Evolutionary conservation across 106 monocot genomes (phyloP).

Genomic region (Gastrodia elata): DNA sequence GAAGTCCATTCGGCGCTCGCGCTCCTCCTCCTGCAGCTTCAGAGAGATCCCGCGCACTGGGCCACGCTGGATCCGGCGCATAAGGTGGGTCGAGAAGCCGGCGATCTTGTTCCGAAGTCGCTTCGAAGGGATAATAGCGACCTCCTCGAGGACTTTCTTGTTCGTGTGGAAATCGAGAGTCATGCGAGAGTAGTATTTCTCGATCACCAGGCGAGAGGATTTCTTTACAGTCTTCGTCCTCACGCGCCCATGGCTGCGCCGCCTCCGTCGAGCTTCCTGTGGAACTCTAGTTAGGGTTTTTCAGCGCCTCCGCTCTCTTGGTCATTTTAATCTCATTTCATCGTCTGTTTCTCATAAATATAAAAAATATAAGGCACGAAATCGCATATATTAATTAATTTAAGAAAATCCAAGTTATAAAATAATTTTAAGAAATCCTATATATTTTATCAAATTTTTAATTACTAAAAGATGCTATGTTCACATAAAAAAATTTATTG

Average conservation of each 20-base stretch:
- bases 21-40: slow-evolving; percentile 29
- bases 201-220: slow-evolving; percentile 21
- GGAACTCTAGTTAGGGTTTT: not conserved
- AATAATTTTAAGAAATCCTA: too few relatives aligned
- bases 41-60: slow-evolving; percentile 23
- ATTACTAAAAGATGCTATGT: too few relatives aligned
- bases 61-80: slow-evolving; percentile 24
- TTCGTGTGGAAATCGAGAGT: slow-evolving; percentile 28
- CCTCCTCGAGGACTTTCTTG: slow-evolving; percentile 24
- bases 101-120: slow-evolving; percentile 29
- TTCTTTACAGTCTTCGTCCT: slow-evolving; percentile 27
- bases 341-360: too few relatives aligned
- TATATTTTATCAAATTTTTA: too few relatives aligned
- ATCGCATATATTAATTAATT: too few relatives aligned
- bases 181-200: slow-evolving; percentile 24
- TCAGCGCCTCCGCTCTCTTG: not conserved
- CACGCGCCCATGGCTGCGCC: slow-evolving; percentile 12
- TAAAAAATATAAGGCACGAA: too few relatives aligned
- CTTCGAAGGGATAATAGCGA: slow-evolving; percentile 28
- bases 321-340: too few relatives aligned
- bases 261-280: too few relatives aligned
- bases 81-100: slow-evolving; percentile 25
- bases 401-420: too few relatives aligned
- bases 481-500: too few relatives aligned
- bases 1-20: slow-evolving; percentile 24